Percentiles rank a stretch among this genome's conserved stretches.
Conservation (phyloP, 371 early-diverging fungal genomes). For the Vairimorpha apis region DNA sequence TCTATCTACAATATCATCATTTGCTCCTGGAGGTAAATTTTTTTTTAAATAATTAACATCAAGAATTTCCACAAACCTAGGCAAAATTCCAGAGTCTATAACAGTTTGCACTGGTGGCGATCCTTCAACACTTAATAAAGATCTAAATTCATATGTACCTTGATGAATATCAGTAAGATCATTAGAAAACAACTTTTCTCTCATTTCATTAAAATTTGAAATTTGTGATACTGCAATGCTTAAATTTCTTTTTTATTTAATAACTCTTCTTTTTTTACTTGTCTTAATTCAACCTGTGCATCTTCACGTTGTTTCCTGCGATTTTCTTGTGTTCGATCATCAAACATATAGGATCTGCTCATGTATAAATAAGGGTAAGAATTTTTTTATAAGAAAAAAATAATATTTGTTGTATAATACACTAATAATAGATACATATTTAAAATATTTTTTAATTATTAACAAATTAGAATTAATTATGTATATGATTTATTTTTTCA, state of each 20-base stretch:
- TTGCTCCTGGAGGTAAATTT: not conserved
- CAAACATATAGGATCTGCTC: constrained; percentile 56
- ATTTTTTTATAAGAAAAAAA: too few relatives aligned
- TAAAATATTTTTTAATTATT: too few relatives aligned
- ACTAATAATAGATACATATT: too few relatives aligned
- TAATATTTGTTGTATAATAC: too few relatives aligned
- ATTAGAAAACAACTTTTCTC: constrained; percentile 37
- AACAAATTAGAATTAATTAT: too few relatives aligned
- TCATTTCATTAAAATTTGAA: constrained; percentile 45
- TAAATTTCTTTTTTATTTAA: constrained; percentile 57
- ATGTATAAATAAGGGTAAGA: constrained; percentile 40
- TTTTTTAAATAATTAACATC: constrained; percentile 64
- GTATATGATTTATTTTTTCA: too few relatives aligned
- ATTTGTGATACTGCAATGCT: constrained; percentile 15
- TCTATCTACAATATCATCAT: constrained; percentile 29
- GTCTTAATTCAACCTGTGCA: constrained; percentile 57
- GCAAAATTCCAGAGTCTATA: constrained; percentile 81
- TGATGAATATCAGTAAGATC: constrained; percentile 63
- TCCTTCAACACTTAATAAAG: constrained; percentile 85
- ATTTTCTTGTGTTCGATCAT: constrained; percentile 38
- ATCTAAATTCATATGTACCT: constrained; percentile 83
- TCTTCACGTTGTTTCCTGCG: constrained; percentile 48
- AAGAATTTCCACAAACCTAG: constrained; percentile 86
- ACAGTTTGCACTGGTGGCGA: constrained; percentile 95
- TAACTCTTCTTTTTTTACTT: constrained; percentile 57